These are phyloP conservation scores for Paramecium primaurelia DNA, from an alignment of 73 alveolate genomes.

Conservation along the genomic window DNA sequence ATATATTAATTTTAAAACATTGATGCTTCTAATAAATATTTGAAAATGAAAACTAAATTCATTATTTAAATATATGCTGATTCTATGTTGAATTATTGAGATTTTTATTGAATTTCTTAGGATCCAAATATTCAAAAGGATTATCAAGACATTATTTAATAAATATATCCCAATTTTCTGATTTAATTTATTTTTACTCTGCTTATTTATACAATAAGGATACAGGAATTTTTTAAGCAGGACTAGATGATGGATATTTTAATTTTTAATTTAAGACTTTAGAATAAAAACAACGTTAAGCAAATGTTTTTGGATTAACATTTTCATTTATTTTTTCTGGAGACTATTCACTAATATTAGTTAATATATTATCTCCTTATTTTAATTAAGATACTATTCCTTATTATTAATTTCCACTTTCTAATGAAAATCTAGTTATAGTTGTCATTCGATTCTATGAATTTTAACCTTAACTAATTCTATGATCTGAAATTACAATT, in stretches of 20 bases:
- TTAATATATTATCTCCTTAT: not conserved
- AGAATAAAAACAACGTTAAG: not conserved
- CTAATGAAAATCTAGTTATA: not conserved
- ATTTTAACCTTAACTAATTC: not conserved
- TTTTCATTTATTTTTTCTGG: not conserved
- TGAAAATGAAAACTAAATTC: not conserved
- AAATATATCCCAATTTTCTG: not conserved
- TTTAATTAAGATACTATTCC: not conserved
- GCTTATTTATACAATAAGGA: not conserved
- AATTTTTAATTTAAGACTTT: not conserved
- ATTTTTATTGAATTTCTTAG: not conserved
- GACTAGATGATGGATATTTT: not conserved
- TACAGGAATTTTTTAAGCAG: constrained; percentile 5
- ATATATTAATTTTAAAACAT: not conserved
- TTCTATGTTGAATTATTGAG: not conserved
- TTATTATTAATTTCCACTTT: not conserved
- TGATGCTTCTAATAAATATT: not conserved
- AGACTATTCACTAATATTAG: not conserved
- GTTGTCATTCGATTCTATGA: not conserved
- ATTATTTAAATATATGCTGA: not conserved
- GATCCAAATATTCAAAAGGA: constrained; percentile 31
- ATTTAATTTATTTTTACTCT: not conserved
- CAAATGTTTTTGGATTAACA: not conserved
- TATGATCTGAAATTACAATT: not conserved
- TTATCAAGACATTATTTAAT: not conserved